Conservation (phyloP, 2,329 filamentous ascomycete species). For the Decorospora gaudefroyi region DNA sequence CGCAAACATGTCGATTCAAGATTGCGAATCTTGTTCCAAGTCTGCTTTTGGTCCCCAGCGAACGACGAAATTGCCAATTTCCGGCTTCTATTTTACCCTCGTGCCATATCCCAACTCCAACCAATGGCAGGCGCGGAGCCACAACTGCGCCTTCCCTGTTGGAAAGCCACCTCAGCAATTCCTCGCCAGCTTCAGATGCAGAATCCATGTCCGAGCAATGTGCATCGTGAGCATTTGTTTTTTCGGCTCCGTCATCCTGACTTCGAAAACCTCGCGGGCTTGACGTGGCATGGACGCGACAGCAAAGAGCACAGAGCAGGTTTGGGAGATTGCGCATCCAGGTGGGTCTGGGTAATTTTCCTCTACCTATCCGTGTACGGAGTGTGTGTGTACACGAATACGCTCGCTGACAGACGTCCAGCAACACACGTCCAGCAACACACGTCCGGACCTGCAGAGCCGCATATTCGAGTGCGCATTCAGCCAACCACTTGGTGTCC, state of each 20-base stretch:
- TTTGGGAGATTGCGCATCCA: slow-evolving; percentile 11
- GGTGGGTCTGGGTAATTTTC: slow-evolving; percentile 14
- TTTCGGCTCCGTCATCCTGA: slow-evolving; percentile 8
- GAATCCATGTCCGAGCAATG: slow-evolving; percentile 11
- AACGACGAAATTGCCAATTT: slow-evolving; percentile 20
- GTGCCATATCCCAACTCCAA: slow-evolving; percentile 1
- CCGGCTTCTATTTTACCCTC: slow-evolving; percentile 4
- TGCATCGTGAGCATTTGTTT: slow-evolving; percentile 6
- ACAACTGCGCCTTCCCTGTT: slow-evolving; percentile 15
- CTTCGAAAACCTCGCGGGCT: slow-evolving; percentile 4
- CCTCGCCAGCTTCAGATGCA: slow-evolving; percentile 9
- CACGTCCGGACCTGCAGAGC: slow-evolving; percentile 16
- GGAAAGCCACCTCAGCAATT: slow-evolving; percentile 5
- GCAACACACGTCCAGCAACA: slow-evolving; percentile 1
- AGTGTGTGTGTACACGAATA: background rate
- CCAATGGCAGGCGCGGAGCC: slow-evolving; percentile 14
- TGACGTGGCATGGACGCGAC: slow-evolving; percentile 11
- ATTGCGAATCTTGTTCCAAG: slow-evolving; percentile 21
- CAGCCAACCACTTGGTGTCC: slow-evolving; percentile 13
- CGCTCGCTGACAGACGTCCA: slow-evolving; percentile 3
- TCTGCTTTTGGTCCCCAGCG: slow-evolving; percentile 13
- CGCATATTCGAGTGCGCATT: slow-evolving; percentile 8
- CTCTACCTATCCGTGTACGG: slow-evolving; percentile 2
- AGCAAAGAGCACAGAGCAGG: slow-evolving; percentile 1
- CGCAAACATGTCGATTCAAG: slow-evolving; percentile 10